Evolutionary conservation across 164 flowering plant genomes (phyloP), one percentile per base, ranked within the genome.

Genomic region (Nymphaea colorata): DNA sequence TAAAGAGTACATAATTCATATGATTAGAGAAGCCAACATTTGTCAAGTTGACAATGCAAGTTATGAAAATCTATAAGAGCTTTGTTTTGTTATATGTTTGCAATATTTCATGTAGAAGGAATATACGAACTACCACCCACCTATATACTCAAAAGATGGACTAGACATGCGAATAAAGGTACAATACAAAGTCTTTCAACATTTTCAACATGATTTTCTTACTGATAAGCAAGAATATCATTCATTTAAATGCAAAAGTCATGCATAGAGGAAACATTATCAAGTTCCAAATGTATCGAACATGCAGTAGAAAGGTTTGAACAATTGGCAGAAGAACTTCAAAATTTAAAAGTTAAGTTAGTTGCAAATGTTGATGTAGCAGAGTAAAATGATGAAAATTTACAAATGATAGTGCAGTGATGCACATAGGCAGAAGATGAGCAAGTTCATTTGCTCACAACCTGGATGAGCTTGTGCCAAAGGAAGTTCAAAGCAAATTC

Each of bases 101-200:
- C 8, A 4, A 7, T 62, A 18, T n/a, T 62, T 16, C 15, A n/a
- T 10, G 42, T 4, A 14, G 36, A 62, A 18, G 11, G 3, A 6
- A 7, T 62, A 14, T 4, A 12, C 2, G 18, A 62, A 10, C 2
- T 16, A 41, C 3, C 64, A 4, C 11, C 1, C 5, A 10, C 4
- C 17, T 62, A 62, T 25, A 62, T 62, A 14, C 64, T 62, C 17
- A 62, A 62, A 41, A 62, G 64, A 7, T 62, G 64, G 64, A 62
- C 25, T n/a, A 17, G 42, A 25, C 8, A 18, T 4, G 64, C 3
- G 5, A 62, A 18, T 11, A 62, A 16, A 15, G 12, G 41, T 18
- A 25, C 42, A 18, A n/a, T 16, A 62, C 12, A 41, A 3, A 4
- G 6, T 15, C 11, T 15, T 6, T n/a, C 11, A 4, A 11, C 4